Conservation (phyloP, 352 stramenopile genomes). For the Phytophthora hybrid region DNA sequence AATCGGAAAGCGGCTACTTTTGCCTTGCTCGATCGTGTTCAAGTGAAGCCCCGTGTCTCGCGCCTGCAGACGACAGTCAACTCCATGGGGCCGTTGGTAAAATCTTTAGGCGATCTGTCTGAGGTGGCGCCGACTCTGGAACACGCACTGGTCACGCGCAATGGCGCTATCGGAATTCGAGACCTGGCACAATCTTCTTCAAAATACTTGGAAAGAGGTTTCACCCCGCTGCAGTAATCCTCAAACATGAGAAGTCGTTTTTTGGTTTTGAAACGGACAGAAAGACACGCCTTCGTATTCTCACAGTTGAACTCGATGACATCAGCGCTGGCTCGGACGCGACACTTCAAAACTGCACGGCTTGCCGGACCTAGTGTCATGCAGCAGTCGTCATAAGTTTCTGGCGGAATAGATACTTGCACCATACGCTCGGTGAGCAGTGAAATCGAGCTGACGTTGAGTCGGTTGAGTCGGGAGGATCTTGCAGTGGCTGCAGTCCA, state of each 20-base stretch:
- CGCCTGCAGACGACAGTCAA: constrained; percentile 19
- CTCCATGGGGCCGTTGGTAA: constrained; percentile 16
- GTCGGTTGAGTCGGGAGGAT: not conserved
- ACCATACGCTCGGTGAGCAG: not conserved
- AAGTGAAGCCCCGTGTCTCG: constrained; percentile 8
- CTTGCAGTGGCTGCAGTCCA: not conserved
- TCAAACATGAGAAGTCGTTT: too few relatives aligned
- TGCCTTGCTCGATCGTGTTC: constrained; percentile 14
- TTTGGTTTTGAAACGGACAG: too few relatives aligned
- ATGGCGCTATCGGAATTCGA: constrained; percentile 8
- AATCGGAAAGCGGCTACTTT: not conserved
- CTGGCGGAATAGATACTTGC: not conserved
- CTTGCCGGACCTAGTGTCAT: too few relatives aligned
- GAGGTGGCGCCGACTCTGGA: constrained; percentile 20
- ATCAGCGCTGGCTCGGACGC: too few relatives aligned
- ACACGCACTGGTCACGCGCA: constrained; percentile 20
- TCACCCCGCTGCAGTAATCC: not conserved
- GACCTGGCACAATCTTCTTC: not conserved
- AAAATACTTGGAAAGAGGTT: not conserved
- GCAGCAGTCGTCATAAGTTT: too few relatives aligned
- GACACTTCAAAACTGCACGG: too few relatives aligned
- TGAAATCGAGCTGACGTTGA: too few relatives aligned
- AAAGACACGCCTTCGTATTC: too few relatives aligned
- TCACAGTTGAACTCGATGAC: too few relatives aligned
- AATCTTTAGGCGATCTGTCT: constrained; percentile 2